Evolutionary conservation across 1,139 yeast genomes (phyloP).

Genomic region (Hansenula anomala): DNA sequence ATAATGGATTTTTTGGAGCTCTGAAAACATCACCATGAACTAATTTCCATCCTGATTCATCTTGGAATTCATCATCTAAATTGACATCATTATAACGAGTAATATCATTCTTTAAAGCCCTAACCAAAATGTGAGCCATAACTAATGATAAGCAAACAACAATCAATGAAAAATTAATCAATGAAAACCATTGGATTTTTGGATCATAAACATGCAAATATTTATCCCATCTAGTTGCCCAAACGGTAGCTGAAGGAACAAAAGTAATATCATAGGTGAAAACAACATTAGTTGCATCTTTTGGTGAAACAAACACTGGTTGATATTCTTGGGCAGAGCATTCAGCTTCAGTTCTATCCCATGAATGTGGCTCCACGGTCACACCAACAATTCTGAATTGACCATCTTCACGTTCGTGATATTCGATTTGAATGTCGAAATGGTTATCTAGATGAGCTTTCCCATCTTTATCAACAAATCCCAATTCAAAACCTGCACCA

Average conservation of each 20-base stretch:
- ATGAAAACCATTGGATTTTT: slow-evolving; percentile 92
- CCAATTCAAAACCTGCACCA: slow-evolving; percentile 80
- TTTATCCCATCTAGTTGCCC: slow-evolving; percentile 99
- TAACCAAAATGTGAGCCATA: slow-evolving; percentile 73
- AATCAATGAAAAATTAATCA: slow-evolving; percentile 77
- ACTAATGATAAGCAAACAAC: slow-evolving; percentile 74
- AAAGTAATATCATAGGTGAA: slow-evolving; percentile 67
- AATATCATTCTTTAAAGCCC: slow-evolving; percentile 82
- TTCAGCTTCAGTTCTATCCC: slow-evolving; percentile 36
- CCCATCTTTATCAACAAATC: slow-evolving; percentile 47
- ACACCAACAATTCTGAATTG: slow-evolving; percentile 89
- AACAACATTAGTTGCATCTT: slow-evolving; percentile 37
- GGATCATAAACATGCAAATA: slow-evolving; percentile 90
- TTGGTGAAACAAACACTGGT: slow-evolving; percentile 40
- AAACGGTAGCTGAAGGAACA: slow-evolving; percentile 63
- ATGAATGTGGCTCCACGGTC: slow-evolving; percentile 65
- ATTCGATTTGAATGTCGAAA: slow-evolving; percentile 72
- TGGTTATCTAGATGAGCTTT: slow-evolving; percentile 70
- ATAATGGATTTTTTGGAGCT: slow-evolving; percentile 66
- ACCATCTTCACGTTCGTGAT: slow-evolving; percentile 68
- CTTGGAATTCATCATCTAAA: slow-evolving; percentile 73
- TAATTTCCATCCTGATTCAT: slow-evolving; percentile 97
- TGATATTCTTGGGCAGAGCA: slow-evolving; percentile 30
- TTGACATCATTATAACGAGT: slow-evolving; percentile 85
- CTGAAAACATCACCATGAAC: slow-evolving; percentile 95